Base-by-base conservation (phyloP, 805 yeast species). In the Deakozyma indianensis region DNA sequence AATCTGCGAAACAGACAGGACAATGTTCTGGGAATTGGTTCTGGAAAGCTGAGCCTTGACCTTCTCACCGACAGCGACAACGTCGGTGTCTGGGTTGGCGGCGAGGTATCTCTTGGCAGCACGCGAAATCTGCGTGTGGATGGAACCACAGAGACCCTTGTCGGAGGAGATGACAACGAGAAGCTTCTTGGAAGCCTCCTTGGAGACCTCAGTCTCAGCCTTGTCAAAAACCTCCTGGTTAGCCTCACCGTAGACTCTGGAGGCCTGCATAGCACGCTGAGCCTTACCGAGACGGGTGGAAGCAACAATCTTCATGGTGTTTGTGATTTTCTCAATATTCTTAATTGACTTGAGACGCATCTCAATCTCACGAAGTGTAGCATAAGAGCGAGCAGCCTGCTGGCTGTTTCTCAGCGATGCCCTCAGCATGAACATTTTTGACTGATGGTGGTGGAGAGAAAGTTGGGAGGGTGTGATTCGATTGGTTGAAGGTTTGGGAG, bases 251-350 rank as follows among this genome's bases (percentile, higher is more conserved):
- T 84, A 90, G 50, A 77, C 81, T 66, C 94, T 80, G 43, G 96
- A 82, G 43, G 84, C 76, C 56, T 73, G 71, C 87, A 87, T 90
- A 50, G 96, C 95, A 67, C 81, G 83, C 70, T 87, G 95, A 51
- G 98, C 98, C 71, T 84, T 87, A 65, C 78, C 74, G 66, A 92
- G 78, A 72, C 96, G 83, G 57, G 98, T 92, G 38, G 97, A 90
- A 38, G 98, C 98, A 61, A 92, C 98, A 70, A 92, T 82, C 76
- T 88, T 92, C 97, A 92, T 92, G 68, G 98, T 92, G 73, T 92
- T 92, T 71, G 98, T 92, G 73, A 92, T 92, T 75, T 92, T 92
- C 73, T 92, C 96, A 67, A 92, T 90, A 77, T 92, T 92, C 76
- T 90, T 92, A 67, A 92, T 92, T 54, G 96, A 86, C 75, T 92